Base-by-base conservation (phyloP, 805 yeast species). In the Debaryomyces castellii region DNA sequence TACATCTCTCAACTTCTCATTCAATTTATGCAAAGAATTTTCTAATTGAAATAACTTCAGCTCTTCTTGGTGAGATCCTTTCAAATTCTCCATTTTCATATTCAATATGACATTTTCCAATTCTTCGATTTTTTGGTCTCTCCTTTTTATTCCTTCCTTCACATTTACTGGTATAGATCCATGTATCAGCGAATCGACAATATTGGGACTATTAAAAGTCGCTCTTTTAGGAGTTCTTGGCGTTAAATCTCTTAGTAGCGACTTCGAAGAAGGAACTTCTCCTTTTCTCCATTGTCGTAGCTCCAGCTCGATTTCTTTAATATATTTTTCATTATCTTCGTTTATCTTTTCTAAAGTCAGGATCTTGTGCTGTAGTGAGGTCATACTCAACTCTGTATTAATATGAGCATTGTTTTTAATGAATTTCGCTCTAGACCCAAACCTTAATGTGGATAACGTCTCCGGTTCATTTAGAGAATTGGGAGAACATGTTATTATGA, bases 401-500 rank as follows among this genome's bases (percentile, higher is more conserved):
- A 83, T 71, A 58, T 76, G 82, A 21, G 88, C 86, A 41, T 69
- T 71, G 58, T 87, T 89, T 55, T 78, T 72, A 50, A 88, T 82
- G 37, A 67, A 71, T 64, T 84, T 85, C 6, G 92, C 89, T 17
- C 94, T 68, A 0, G 80, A 71, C 0, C 94, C 96, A 60, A 89
- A 87, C 39, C 92, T 66, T 46, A 89, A 64, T 0, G 91, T 82
- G 4, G 89, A 82, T 5, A 87, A 48, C 0, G 95, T 86, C 55
- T 87, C 94, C 14, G 66, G 60, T 42, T 74, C 81, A 53, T 87
- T 80, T 25, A 63, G 58, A 2, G 68, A 57, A 0, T 85, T 71
- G 0, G 89, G 85, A 0, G 94, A 86, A 51, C 94, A 86, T 51
- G 84, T 85, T 34, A 88, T 74, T 14, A 89, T 79, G 40, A 89